Percentiles rank a stretch among this genome's conserved stretches.
Evolutionary conservation across 768 basidiomycete species (phyloP).

Genomic region (Mycena alexandri): DNA sequence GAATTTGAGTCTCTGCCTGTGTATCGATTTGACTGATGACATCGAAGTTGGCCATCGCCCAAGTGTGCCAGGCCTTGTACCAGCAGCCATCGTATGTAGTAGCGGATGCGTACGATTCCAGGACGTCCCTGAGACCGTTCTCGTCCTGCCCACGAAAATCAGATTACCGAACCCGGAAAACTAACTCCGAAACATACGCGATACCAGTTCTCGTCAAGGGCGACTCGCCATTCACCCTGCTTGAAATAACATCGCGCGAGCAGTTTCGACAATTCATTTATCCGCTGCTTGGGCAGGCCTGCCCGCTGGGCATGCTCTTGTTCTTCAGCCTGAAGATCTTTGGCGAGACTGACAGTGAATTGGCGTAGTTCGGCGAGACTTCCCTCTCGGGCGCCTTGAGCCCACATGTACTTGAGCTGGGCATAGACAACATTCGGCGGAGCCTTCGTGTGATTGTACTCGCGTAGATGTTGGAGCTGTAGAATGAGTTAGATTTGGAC

Average conservation of each 20-base stretch:
- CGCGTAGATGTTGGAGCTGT: conserved; percentile 61
- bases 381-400: conserved; percentile 81
- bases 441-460: conserved; percentile 75
- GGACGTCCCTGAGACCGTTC: conserved; percentile 84
- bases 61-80: conserved; percentile 99
- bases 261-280: conserved; percentile 79
- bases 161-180: background rate
- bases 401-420: conserved; percentile 97
- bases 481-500: background rate
- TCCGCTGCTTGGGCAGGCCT: conserved; percentile 69
- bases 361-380: conserved; percentile 85
- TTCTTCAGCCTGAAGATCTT: conserved; percentile 79
- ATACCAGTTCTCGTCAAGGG: conserved; percentile 82
- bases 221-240: conserved; percentile 94
- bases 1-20: conserved; percentile 64
- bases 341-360: conserved; percentile 81
- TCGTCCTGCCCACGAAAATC: conserved; percentile 34
- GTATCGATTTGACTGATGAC: conserved; percentile 87
- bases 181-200: conserved; percentile 60
- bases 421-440: conserved; percentile 98
- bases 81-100: conserved; percentile 92
- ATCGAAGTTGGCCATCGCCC: conserved; percentile 97
- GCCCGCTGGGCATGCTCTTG: conserved; percentile 65
- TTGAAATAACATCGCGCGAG: conserved; percentile 97
- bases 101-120: conserved; percentile 86